Base-by-base conservation (phyloP, 2,329 filamentous ascomycete genomes). In the Fulvia fulva region DNA sequence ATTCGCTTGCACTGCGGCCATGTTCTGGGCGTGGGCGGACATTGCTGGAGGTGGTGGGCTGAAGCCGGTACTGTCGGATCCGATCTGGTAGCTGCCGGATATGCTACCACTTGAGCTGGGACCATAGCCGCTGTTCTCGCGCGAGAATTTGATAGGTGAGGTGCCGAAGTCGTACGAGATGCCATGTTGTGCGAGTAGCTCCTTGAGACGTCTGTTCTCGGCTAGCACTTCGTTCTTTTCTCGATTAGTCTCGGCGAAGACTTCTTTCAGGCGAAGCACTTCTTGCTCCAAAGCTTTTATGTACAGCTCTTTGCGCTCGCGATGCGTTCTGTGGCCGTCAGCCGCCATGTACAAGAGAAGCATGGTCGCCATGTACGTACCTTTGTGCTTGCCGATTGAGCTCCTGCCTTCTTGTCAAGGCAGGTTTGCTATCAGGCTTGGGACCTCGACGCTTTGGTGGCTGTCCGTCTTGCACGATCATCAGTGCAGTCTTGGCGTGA, bases 391-490 rank as follows among this genome's bases (percentile, higher is more conserved):
- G 93, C 63, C 94, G 85, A 72, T 97, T 97, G 61, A 97, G 79
- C 74, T 97, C 93, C 72, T 97, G 94, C 63, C 93, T 85, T 62
- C 93, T 83, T 21, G 93, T 97, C 68, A 96, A 78, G 46, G 94
- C 93, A 19, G 94, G 94, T 72, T 96, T 97, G 78, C 89, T 95
- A 74, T 97, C 94, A 21, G 94, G 94, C 73, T 97, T 97, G 0
- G 94, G 94, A 1, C 94, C 94, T 74, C 94, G 86, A 65, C 90
- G 86, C 77, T 97, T 99, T 2, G 90, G 86, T 8, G 88, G 82
- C 70, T 94, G 88, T 47, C 91, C 92, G 79, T 96, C 92, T 88
- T 68, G 58, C 58, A 63, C 41, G 1, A 21, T 32, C 44, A 26
- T 63, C 47, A 51, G 47, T 25, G 49, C 19, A 21, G 12, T 14